Evolutionary conservation across 352 stramenopile genomes (phyloP).

Genomic region (Peronospora farinosa): DNA sequence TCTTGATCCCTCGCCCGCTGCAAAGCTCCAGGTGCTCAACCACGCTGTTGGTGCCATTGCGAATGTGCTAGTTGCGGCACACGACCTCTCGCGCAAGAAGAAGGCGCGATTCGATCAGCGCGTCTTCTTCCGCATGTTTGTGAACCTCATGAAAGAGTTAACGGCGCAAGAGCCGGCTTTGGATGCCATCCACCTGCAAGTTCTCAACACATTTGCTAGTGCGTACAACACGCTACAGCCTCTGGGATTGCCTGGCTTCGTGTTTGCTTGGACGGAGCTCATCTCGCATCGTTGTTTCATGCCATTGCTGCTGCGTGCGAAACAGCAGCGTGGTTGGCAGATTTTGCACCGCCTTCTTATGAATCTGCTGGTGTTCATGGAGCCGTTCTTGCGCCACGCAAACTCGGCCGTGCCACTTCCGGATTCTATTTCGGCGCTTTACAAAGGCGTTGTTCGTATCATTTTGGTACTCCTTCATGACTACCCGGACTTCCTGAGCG

Average conservation of each 20-base stretch:
- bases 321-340: conserved; percentile 94
- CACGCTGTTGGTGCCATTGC: conserved; percentile 92
- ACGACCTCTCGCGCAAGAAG: conserved; percentile 79
- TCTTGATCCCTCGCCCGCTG: conserved; percentile 78
- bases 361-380: conserved; percentile 97
- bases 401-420: conserved; percentile 74
- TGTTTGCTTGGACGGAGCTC: conserved; percentile 98
- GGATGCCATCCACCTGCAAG: conserved; percentile 91
- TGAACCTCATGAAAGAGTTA: conserved; percentile 96
- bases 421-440: conserved; percentile 91
- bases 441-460: conserved; percentile 97
- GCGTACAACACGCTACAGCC: conserved; percentile 96
- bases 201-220: conserved; percentile 95
- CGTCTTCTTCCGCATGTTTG: conserved; percentile 97
- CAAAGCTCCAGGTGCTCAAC: conserved; percentile 89
- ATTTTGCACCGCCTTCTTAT: conserved; percentile 96
- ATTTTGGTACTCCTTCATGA: conserved; percentile 98
- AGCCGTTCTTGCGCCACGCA: conserved; percentile 91
- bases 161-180: conserved; percentile 91
- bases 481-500: conserved; percentile 96
- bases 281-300: conserved; percentile 98
- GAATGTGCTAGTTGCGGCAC: conserved; percentile 89
- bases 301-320: conserved; percentile 91
- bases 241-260: conserved; percentile 92
- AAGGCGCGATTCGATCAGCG: conserved; percentile 93